A percentile compares a stretch with the other conserved stretches of the same genome.
Conservation (phyloP, 192 early-diverging fungal species). For the Phlyctochytrium arcticum region DNA sequence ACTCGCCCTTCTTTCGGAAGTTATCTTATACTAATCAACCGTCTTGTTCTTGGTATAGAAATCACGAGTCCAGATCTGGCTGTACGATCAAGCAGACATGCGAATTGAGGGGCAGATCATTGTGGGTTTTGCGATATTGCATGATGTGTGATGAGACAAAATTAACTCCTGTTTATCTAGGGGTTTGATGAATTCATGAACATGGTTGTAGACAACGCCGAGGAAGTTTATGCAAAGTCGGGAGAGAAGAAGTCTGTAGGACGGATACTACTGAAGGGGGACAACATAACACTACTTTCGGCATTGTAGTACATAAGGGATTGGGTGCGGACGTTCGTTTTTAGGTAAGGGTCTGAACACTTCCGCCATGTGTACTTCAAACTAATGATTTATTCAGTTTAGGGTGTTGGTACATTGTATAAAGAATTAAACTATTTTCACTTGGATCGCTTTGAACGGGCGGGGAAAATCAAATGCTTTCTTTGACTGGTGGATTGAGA, state of each 20-base stretch:
- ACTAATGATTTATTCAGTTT: too few species aligned
- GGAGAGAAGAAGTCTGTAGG: conserved; percentile 70
- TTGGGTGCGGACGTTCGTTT: too few species aligned
- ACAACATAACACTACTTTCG: conserved; percentile 83
- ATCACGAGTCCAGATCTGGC: conserved; percentile 89
- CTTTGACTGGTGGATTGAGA: too few species aligned
- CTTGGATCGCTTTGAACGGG: too few species aligned
- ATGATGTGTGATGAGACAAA: background rate
- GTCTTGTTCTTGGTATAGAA: conserved; percentile 48
- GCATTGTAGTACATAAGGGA: conserved; percentile 10
- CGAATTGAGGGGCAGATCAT: conserved; percentile 92
- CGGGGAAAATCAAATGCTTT: too few species aligned
- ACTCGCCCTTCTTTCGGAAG: background rate
- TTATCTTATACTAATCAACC: background rate
- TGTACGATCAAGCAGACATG: conserved; percentile 80
- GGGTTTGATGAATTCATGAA: conserved; percentile 99
- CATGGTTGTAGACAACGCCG: conserved; percentile 86
- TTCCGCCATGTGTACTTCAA: too few species aligned
- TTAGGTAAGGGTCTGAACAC: too few species aligned
- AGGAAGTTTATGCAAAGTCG: conserved; percentile 79
- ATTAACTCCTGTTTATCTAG: conserved; percentile 49
- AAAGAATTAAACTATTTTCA: too few species aligned
- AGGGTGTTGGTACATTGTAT: too few species aligned
- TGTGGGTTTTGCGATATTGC: too few species aligned
- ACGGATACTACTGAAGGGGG: conserved; percentile 92